phyloP scores from a whole-genome alignment of 2,329 filamentous ascomycete genomes.

The Fusarium lyarnte region DNA sequence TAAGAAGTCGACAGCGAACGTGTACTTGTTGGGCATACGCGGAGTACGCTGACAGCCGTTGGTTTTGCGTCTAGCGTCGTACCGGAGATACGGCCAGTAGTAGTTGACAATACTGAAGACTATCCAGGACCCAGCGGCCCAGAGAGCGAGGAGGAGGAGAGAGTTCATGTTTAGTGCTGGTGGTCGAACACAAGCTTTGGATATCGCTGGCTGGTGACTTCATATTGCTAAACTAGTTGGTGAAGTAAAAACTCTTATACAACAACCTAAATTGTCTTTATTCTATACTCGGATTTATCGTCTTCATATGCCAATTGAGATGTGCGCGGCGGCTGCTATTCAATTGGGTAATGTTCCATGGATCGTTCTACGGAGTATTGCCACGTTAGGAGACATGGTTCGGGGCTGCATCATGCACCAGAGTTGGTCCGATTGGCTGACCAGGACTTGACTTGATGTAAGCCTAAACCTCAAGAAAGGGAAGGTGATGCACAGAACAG shows the following conservation, averaged over 20 bases:
- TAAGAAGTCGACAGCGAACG: not conserved
- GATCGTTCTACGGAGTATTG: not conserved
- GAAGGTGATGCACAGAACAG: not conserved
- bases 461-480: not conserved
- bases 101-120: not conserved
- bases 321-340: not conserved
- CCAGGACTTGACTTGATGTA: not conserved
- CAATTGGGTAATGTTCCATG: not conserved
- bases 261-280: rapidly evolving
- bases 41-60: not conserved
- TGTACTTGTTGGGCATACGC: rapidly evolving
- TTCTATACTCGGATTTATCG: not conserved
- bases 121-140: not conserved
- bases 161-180: not conserved
- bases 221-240: not conserved
- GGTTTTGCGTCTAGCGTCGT: not conserved
- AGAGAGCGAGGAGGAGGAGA: not conserved
- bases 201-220: not conserved
- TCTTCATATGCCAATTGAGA: not conserved
- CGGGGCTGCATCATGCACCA: no score
- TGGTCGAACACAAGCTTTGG: not conserved
- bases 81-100: not conserved
- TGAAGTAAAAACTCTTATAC: not conserved
- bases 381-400: not conserved
- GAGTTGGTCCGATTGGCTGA: not conserved